Conservation (phyloP, 768 basidiomycete genomes). For the Auricularia sp. region DNA sequence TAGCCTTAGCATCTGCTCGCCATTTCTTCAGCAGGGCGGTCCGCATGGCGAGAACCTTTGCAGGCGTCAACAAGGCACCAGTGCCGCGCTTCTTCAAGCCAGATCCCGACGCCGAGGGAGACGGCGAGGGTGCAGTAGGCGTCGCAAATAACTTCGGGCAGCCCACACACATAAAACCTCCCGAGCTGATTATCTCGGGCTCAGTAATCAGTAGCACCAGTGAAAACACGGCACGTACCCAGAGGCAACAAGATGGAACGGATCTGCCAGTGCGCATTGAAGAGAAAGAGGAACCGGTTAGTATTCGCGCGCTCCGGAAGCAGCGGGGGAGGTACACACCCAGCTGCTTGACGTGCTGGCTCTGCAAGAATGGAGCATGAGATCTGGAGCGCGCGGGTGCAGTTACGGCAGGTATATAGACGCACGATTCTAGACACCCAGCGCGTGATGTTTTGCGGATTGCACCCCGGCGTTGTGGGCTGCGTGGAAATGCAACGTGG, state of each 20-base stretch:
- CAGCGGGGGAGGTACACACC: background rate
- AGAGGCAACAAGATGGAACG: slow-evolving; percentile 54
- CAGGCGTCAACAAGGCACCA: slow-evolving; percentile 34
- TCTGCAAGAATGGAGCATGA: background rate
- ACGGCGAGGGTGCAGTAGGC: slow-evolving; percentile 26
- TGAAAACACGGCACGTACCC: slow-evolving; percentile 33
- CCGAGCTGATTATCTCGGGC: slow-evolving; percentile 24
- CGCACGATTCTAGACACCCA: slow-evolving; percentile 29
- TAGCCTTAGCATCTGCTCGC: slow-evolving; percentile 22
- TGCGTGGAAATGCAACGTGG: slow-evolving; percentile 33
- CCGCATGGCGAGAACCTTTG: slow-evolving; percentile 38
- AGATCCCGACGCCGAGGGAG: slow-evolving; percentile 27
- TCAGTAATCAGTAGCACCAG: background rate
- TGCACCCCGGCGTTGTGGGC: slow-evolving; percentile 3
- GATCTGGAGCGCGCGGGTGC: background rate
- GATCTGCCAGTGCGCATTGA: slow-evolving; percentile 27
- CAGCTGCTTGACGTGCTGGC: background rate
- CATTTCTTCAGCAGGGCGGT: slow-evolving; percentile 22
- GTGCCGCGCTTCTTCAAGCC: slow-evolving; percentile 25
- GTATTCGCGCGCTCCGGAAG: background rate
- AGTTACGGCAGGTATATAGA: background rate
- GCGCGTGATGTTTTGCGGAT: slow-evolving; percentile 35
- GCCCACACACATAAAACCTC: slow-evolving; percentile 48
- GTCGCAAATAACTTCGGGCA: slow-evolving; percentile 47
- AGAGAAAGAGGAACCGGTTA: background rate